phyloP scores from a whole-genome alignment of 805 yeast genomes.

The Ogataea kodamae region DNA sequence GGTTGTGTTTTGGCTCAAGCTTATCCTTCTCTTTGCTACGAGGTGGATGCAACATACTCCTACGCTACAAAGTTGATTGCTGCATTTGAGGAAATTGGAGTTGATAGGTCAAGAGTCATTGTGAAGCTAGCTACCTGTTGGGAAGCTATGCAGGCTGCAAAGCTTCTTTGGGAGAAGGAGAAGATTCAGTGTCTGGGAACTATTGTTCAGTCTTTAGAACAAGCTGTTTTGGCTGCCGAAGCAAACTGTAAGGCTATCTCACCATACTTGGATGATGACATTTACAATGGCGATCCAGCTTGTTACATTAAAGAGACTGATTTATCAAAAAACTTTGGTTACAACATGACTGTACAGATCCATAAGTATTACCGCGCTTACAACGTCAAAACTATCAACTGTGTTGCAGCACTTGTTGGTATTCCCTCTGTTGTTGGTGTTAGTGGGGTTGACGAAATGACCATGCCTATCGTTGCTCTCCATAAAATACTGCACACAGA shows the following conservation, averaged over 20 bases:
- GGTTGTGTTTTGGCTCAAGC: slow-evolving; percentile 30
- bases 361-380: slow-evolving; percentile 35
- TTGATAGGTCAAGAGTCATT: slow-evolving; percentile 30
- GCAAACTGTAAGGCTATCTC: slow-evolving; percentile 34
- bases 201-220: slow-evolving; percentile 34
- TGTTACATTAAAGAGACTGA: slow-evolving; percentile 19
- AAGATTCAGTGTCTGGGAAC: slow-evolving; percentile 34
- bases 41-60: slow-evolving; percentile 24
- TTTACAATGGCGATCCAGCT: slow-evolving; percentile 28
- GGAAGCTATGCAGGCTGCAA: slow-evolving; percentile 35
- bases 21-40: slow-evolving; percentile 25
- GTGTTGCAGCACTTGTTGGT: slow-evolving; percentile 36
- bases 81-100: slow-evolving; percentile 33
- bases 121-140: slow-evolving; percentile 35
- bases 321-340: slow-evolving; percentile 27
- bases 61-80: slow-evolving; percentile 28
- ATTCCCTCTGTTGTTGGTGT: slow-evolving; percentile 26
- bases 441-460: slow-evolving; percentile 36
- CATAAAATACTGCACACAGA: slow-evolving; percentile 25
- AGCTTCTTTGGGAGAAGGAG: slow-evolving; percentile 21
- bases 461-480: slow-evolving; percentile 30
- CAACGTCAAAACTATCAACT: slow-evolving; percentile 28
- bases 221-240: slow-evolving; percentile 37
- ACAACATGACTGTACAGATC: slow-evolving; percentile 25
- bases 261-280: slow-evolving; percentile 34